These are phyloP conservation scores for Hirschfeldia incana DNA, from an alignment of 345 rosid species.

Conservation along the genomic window DNA sequence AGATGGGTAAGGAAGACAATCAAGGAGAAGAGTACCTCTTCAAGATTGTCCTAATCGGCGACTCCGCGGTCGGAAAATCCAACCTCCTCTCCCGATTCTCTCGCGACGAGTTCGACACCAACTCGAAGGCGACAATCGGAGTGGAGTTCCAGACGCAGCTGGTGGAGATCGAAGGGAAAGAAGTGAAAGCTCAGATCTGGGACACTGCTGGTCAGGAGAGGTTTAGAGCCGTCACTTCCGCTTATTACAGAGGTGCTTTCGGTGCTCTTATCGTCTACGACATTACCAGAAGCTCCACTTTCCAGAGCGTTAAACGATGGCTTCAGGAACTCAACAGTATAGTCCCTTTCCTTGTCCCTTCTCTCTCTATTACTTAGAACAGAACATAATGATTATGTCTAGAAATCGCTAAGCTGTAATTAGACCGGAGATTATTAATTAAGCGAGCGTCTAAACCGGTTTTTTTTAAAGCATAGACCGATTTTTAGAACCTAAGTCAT, in stretches of 20 bases:
- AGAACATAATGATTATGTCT: background rate
- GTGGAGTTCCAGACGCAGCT: conserved; percentile 88
- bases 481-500: background rate
- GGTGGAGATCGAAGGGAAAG: conserved; percentile 84
- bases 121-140: conserved; percentile 92
- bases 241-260: conserved; percentile 93
- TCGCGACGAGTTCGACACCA: conserved; percentile 77
- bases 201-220: conserved; percentile 98
- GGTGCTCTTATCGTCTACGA: conserved; percentile 93
- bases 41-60: conserved; percentile 91
- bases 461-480: no score
- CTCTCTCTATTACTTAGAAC: background rate
- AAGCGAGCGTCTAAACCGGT: no score
- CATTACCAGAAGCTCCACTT: conserved; percentile 67
- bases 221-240: conserved; percentile 91
- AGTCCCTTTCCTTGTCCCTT: conserved; percentile 25
- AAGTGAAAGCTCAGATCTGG: conserved; percentile 97
- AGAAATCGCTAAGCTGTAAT: no score
- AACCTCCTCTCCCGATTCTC: conserved; percentile 81
- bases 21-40: conserved; percentile 76
- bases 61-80: conserved; percentile 93
- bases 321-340: conserved; percentile 79
- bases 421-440: no score
- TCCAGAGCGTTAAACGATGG: conserved; percentile 86
- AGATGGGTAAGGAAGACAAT: conserved; percentile 56